A percentile compares a stretch with the other conserved stretches of the same genome.
phyloP scores from a whole-genome alignment of 768 basidiomycete species.

The Multifurca ochricompacta region DNA sequence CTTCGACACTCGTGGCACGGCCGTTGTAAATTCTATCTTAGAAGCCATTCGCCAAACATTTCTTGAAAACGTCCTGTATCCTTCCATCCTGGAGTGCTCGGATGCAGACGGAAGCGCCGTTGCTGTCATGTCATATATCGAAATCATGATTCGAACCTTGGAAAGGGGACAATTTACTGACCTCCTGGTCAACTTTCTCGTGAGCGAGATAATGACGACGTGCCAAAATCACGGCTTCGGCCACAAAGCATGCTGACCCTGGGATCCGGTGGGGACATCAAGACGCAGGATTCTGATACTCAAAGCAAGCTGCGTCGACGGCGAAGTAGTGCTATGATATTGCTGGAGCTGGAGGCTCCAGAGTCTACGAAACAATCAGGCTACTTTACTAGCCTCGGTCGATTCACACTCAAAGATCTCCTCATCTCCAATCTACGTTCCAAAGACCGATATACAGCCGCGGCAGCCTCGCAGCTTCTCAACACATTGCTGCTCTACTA shows the following conservation, averaged over 20 bases:
- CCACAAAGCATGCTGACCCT: constrained; percentile 38
- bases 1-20: constrained; percentile 65
- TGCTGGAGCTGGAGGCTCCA: constrained; percentile 80
- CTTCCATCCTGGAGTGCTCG: constrained; percentile 89
- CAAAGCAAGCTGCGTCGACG: constrained; percentile 46
- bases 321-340: constrained; percentile 85
- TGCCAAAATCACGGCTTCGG: constrained; percentile 40
- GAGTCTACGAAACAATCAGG: constrained; percentile 61
- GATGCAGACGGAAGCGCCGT: constrained; percentile 91
- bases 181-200: constrained; percentile 68
- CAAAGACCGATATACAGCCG: constrained; percentile 51
- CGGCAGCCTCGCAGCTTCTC: constrained; percentile 74
- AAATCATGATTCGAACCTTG: constrained; percentile 75
- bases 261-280: constrained; percentile 29
- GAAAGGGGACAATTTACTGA: constrained; percentile 60
- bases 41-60: constrained; percentile 80
- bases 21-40: constrained; percentile 77
- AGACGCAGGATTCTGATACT: constrained; percentile 31
- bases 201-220: constrained; percentile 79
- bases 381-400: constrained; percentile 81
- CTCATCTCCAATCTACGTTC: constrained; percentile 74
- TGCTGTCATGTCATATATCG: constrained; percentile 92
- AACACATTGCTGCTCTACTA: constrained; percentile 67
- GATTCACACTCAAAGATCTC: constrained; percentile 89
- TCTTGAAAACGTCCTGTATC: constrained; percentile 88